These are phyloP conservation scores for Fennellomyces sp. DNA, from an alignment of 371 early-diverging fungal genomes.

Conservation along the genomic window DNA sequence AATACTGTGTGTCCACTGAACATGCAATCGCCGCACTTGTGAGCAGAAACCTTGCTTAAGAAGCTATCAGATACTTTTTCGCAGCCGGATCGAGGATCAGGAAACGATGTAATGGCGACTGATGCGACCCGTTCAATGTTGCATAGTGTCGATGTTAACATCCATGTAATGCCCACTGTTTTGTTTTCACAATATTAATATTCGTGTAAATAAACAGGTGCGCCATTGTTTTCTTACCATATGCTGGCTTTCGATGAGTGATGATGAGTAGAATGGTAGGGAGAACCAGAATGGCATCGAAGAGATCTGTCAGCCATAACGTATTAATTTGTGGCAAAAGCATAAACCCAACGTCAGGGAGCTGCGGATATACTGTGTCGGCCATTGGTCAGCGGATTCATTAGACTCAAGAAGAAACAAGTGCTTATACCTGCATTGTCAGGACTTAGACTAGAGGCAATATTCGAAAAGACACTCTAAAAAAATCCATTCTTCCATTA, in stretches of 20 bases:
- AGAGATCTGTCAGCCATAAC: conserved; percentile 4
- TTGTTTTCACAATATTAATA: no score
- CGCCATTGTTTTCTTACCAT: background rate
- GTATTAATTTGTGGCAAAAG: background rate
- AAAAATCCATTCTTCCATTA: background rate
- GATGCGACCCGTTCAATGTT: conserved; percentile 3
- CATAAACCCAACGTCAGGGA: conserved; percentile 1
- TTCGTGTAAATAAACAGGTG: background rate
- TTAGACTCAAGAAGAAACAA: background rate
- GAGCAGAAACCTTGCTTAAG: conserved; percentile 1
- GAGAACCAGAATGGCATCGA: conserved; percentile 2
- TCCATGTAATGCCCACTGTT: conserved; percentile 3
- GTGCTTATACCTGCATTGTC: conserved; percentile 1
- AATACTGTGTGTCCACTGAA: conserved; percentile 7
- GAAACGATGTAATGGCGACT: conserved; percentile 4
- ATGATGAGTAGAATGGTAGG: background rate
- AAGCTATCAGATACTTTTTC: conserved; percentile 5
- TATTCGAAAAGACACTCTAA: conserved; percentile 12
- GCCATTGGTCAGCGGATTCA: no score
- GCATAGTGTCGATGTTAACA: conserved; percentile 10
- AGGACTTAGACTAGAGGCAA: conserved; percentile 3
- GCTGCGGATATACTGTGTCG: background rate
- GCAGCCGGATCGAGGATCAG: conserved; percentile 7
- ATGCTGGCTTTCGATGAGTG: background rate
- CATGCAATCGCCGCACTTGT: conserved; percentile 14